A percentile compares a stretch with the other conserved stretches of the same genome.
phyloP scores from a whole-genome alignment of 1,139 yeast species.

The Yamadazyma jaroonii region DNA sequence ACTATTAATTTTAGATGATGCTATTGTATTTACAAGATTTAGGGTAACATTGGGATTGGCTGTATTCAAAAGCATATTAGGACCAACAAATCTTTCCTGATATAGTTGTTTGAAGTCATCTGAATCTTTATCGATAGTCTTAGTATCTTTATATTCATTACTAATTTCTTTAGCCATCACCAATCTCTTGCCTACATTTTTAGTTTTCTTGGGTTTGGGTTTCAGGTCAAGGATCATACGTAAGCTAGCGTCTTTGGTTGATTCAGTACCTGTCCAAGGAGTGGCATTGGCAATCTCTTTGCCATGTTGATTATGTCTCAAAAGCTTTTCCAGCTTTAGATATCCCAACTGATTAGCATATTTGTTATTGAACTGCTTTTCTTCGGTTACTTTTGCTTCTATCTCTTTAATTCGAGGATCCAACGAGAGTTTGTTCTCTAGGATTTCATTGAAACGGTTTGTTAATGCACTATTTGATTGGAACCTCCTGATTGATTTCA shows the following conservation, averaged over 20 bases:
- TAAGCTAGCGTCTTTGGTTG: slow-evolving; percentile 45
- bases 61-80: slow-evolving; percentile 44
- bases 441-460: slow-evolving; percentile 26
- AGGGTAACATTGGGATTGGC: slow-evolving; percentile 38
- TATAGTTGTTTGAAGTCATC: slow-evolving; percentile 63
- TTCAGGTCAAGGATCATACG: slow-evolving; percentile 63
- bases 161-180: slow-evolving; percentile 61
- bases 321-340: slow-evolving; percentile 27
- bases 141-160: slow-evolving; percentile 57
- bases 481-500: background rate
- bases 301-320: slow-evolving; percentile 42
- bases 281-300: slow-evolving; percentile 40
- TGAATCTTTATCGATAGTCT: slow-evolving; percentile 30
- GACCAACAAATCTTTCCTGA: slow-evolving; percentile 61
- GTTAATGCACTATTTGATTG: slow-evolving; percentile 14
- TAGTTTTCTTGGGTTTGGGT: slow-evolving; percentile 44
- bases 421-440: slow-evolving; percentile 24
- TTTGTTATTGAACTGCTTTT: slow-evolving; percentile 13
- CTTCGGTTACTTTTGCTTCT: slow-evolving; percentile 10
- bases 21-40: slow-evolving; percentile 57
- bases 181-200: slow-evolving; percentile 16
- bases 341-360: slow-evolving; percentile 23
- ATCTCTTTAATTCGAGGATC: slow-evolving; percentile 18
- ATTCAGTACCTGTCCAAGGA: slow-evolving; percentile 75
- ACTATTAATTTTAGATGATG: slow-evolving; percentile 73